Base-by-base conservation (phyloP, 139 green algal species). In the Pleodorina starrii region DNA sequence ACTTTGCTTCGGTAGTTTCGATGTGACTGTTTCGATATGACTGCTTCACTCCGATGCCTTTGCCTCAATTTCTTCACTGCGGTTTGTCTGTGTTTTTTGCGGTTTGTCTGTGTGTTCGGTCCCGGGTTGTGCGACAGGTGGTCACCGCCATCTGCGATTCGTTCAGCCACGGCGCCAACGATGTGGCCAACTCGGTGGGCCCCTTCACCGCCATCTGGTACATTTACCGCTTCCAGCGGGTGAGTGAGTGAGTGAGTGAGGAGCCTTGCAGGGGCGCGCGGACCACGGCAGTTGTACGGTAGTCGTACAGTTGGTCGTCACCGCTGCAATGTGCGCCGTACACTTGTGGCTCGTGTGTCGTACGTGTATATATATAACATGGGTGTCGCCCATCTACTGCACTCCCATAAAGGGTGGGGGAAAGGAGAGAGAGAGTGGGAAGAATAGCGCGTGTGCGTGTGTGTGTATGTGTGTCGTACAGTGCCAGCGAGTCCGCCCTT, bases 151-250 rank as follows among this genome's bases (percentile, higher is more conserved):
- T 90, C 38, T 93, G 89, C 42, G 95, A 95, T 50, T 85, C 84
- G 0, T 90, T 90, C 19, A 60, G 48, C 0, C 89, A 91, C 36
- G 97, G 96, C 19, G 86, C 94, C 66, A 98, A 98, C 84, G 96
- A 98, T 89, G 95, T 98, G 0, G 94, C 95, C 80, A 98, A 98
- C 73, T 89, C 94, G 14, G 91, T 95, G 21, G 97, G 97, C 7
- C 94, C 95, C 43, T 95, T 97, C n/a, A 83, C 95, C 42, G 96
- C 90, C 57, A 95, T 97, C 88, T 97, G 90, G 32, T 78, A 74
- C 46, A 43, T 60, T 32, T 80, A 80, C 48, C 21, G 12, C 66
- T 40, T 69, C 36, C 40, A 77, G 51, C 6, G 73, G 54, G 69
- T 89, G 79, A 5, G 81, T n/a, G 32, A 19, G 50, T 2, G 73